Evolutionary conservation across 768 basidiomycete species (phyloP), one percentile per base, ranked within the genome.

Genomic region (Boletellus ananiceps): DNA sequence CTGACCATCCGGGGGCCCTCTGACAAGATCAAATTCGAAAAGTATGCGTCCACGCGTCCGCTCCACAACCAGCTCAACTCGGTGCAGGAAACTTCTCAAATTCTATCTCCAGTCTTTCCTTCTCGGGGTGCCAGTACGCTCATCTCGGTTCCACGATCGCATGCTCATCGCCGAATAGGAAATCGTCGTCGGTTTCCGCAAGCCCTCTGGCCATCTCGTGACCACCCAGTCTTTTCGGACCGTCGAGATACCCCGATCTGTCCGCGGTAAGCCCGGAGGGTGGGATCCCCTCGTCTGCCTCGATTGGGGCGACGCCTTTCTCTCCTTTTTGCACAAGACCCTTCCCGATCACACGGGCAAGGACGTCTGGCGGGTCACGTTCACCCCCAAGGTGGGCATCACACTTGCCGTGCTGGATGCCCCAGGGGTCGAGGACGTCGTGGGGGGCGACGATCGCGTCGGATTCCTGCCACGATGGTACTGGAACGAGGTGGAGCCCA

Each of bases 81-180:
- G 38, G 47, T 48, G 44, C 62, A 92, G 88, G 65, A 94, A 94
- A 63, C 71, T 94, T n/a, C 79, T 94, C 50, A 93, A 90, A 61
- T 91, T 91, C 67, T 93, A 93, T 73, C 81, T 92, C 52, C 92
- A 94, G 61, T 93, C 90, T 1, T 93, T 91, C 66, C 77, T 94
- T 23, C 79, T 94, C 46, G 93, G 92, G 42, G 90, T 94, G n/a
- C 92, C 91, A 18, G 86, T 86, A 64, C 57, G 83, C 65, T 31
- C 11, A 44, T 44, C 40, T 19, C 31, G 38, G 14, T 33, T 44
- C 7, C 36, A 5, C 18, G 38, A 43, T 55, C 32, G 50, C 49
- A 11, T 44, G 25, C 46, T 31, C 38, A 45, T 36, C 51, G 46
- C 9, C 21, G 21, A 41, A 52, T 55, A 90, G 88, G 86, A 89